Percentiles rank a stretch among this genome's conserved stretches.
These are phyloP conservation scores for Saccharomycopsis selenospora DNA, from an alignment of 805 yeast species.

Conservation along the genomic window DNA sequence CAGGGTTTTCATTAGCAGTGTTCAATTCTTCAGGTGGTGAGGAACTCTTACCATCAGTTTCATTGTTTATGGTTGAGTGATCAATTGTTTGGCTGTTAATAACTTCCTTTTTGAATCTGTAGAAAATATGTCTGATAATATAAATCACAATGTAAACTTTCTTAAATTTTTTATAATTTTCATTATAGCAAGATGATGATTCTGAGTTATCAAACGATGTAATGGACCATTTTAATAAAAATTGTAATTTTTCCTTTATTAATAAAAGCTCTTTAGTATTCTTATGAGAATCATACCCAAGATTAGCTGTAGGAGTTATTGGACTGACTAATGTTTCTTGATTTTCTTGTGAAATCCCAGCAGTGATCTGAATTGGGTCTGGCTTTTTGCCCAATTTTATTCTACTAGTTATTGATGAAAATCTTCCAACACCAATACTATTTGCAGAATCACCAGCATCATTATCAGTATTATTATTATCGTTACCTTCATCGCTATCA, in stretches of 20 bases:
- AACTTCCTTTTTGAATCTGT: conserved; percentile 6
- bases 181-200: neutral
- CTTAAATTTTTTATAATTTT: conserved; percentile 3
- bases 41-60: neutral
- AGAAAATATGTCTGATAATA: conserved; percentile 9
- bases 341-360: neutral
- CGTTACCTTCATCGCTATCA: no score
- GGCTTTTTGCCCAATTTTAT: neutral
- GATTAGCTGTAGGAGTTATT: neutral
- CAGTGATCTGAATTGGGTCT: neutral
- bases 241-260: conserved; percentile 7
- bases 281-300: neutral
- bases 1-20: neutral
- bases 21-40: neutral
- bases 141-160: conserved; percentile 13
- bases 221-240: conserved; percentile 8
- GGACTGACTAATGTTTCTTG: neutral
- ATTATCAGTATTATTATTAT: neutral
- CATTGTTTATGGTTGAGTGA: neutral
- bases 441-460: neutral
- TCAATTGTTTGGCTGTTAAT: neutral
- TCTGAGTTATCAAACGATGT: conserved; percentile 1
- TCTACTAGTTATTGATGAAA: neutral
- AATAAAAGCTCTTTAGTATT: neutral
- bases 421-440: neutral